Evolutionary conservation across 2,329 filamentous ascomycete species (phyloP).

Genomic region (Hypoxylon sp.): DNA sequence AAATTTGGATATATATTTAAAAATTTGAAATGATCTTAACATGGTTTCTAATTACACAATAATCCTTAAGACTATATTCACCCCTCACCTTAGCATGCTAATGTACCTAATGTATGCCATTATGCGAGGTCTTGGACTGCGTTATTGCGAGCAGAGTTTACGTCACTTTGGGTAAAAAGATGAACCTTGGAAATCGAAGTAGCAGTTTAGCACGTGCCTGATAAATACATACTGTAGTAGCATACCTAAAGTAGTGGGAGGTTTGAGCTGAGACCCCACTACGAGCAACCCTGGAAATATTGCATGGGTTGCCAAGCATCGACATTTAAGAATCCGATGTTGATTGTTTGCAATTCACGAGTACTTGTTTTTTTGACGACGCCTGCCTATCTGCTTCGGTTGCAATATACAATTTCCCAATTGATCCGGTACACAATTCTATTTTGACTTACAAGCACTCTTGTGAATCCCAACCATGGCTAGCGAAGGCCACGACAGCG

Average conservation of each 20-base stretch:
- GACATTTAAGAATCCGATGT: constrained; percentile 8
- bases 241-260: background rate
- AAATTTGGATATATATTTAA: too few species aligned
- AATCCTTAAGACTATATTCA: too few species aligned
- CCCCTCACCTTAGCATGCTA: background rate
- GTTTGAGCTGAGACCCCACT: constrained; percentile 24
- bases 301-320: constrained; percentile 31
- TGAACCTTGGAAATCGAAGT: constrained; percentile 7
- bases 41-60: too few species aligned
- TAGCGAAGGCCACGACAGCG: constrained; percentile 49
- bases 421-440: background rate
- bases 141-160: constrained; percentile 24
- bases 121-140: constrained; percentile 13
- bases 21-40: too few species aligned
- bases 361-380: background rate
- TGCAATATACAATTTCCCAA: background rate
- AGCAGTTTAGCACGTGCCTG: constrained; percentile 34
- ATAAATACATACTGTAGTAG: background rate
- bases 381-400: background rate
- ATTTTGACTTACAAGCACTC: background rate
- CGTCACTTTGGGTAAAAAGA: constrained; percentile 27
- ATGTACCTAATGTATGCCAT: constrained; percentile 1
- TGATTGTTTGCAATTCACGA: constrained; percentile 1
- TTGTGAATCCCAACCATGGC: constrained; percentile 42
- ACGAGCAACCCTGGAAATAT: constrained; percentile 8